These are phyloP conservation scores for Exophiala aquamarina DNA, from an alignment of 2,329 filamentous ascomycete species.

Conservation along the genomic window DNA sequence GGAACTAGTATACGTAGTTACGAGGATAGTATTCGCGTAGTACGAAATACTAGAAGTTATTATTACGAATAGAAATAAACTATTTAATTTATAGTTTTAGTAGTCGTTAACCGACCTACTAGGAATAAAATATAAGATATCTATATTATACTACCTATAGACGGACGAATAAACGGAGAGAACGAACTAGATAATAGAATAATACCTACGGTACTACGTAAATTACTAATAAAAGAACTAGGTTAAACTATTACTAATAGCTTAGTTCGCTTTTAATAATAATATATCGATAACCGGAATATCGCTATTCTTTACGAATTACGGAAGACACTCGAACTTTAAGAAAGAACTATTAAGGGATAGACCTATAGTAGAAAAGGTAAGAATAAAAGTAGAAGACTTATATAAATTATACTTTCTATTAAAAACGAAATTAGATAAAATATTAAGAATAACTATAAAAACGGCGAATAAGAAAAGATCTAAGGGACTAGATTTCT, in stretches of 20 bases:
- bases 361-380: conserved; percentile 1
- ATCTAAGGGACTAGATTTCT: conserved; percentile 6
- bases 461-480: conserved; percentile 8
- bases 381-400: not conserved
- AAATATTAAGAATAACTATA: not conserved
- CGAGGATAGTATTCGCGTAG: conserved; percentile 2
- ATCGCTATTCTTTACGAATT: conserved; percentile 4
- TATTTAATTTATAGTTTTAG: conserved; percentile 7
- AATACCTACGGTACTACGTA: conserved; percentile 6
- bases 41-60: conserved; percentile 4
- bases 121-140: conserved; percentile 7
- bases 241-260: conserved; percentile 4
- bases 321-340: not conserved
- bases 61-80: conserved; percentile 5
- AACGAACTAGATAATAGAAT: conserved; percentile 7
- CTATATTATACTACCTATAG: conserved; percentile 3
- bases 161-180: conserved; percentile 1
- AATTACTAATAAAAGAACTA: conserved; percentile 7
- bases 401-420: conserved; percentile 3
- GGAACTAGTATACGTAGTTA: not conserved
- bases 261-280: conserved; percentile 8
- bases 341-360: not conserved
- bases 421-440: conserved; percentile 2
- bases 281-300: not conserved
- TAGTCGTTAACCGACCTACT: conserved; percentile 3